A percentile compares a stretch with the other conserved stretches of the same genome.
These are phyloP conservation scores for Candida awuae DNA, from an alignment of 805 yeast genomes.

Conservation along the genomic window DNA sequence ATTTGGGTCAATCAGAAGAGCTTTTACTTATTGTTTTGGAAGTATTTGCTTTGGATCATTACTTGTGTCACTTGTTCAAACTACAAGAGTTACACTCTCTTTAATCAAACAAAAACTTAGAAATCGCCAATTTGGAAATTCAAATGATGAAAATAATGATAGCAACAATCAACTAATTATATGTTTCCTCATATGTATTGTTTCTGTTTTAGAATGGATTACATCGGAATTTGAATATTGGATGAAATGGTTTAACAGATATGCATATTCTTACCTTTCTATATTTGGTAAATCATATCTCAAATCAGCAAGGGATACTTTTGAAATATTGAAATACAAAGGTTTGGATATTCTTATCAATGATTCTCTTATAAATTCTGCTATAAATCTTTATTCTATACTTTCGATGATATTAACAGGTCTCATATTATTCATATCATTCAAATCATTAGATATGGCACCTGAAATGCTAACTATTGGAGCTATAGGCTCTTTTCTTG, in stretches of 20 bases:
- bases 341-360: slow-evolving; percentile 82
- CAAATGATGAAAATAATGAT: slow-evolving; percentile 42
- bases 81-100: slow-evolving; percentile 48
- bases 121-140: slow-evolving; percentile 11
- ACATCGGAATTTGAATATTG: slow-evolving; percentile 27
- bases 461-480: slow-evolving; percentile 25
- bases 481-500: slow-evolving; percentile 37
- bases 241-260: slow-evolving; percentile 80
- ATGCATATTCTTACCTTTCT: slow-evolving; percentile 82
- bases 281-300: slow-evolving; percentile 76
- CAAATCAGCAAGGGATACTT: slow-evolving; percentile 72
- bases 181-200: slow-evolving; percentile 36
- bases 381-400: slow-evolving; percentile 67
- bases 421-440: slow-evolving; percentile 18
- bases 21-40: slow-evolving; percentile 81
- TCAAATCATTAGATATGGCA: slow-evolving; percentile 13
- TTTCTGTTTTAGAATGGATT: slow-evolving; percentile 64
- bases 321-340: slow-evolving; percentile 65
- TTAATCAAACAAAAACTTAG: slow-evolving; percentile 38
- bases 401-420: slow-evolving; percentile 45
- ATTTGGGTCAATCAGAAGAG: slow-evolving; percentile 65
- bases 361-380: slow-evolving; percentile 73
- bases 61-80: slow-evolving; percentile 67
- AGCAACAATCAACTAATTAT: slow-evolving; percentile 32
- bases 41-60: slow-evolving; percentile 77